Conservation (phyloP, 352 stramenopile genomes). For the Globisporangium splendens region DNA sequence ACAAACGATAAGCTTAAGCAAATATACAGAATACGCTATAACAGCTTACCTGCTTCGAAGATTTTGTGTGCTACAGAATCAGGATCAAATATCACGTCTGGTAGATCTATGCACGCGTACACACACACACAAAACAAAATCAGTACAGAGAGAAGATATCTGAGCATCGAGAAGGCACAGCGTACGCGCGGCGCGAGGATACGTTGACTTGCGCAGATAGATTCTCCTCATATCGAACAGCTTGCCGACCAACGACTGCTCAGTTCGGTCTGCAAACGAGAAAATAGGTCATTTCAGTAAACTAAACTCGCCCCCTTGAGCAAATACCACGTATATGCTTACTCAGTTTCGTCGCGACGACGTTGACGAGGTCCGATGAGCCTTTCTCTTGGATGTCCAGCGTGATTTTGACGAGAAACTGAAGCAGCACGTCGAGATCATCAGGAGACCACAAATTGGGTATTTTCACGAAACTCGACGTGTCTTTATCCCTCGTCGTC, state of each 20-base stretch:
- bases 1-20: background rate
- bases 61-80: conserved; percentile 60
- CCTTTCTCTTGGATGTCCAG: conserved; percentile 51
- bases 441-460: conserved; percentile 51
- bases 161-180: background rate
- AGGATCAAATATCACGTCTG: conserved; percentile 49
- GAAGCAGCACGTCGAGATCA: conserved; percentile 51
- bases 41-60: conserved; percentile 50
- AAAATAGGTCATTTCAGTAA: background rate
- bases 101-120: conserved; percentile 36
- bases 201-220: conserved; percentile 36
- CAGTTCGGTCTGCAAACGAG: conserved; percentile 32
- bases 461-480: conserved; percentile 23
- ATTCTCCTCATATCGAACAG: conserved; percentile 50
- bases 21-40: background rate
- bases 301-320: background rate
- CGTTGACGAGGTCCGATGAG: conserved; percentile 29
- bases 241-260: conserved; percentile 55
- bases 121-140: conserved; percentile 11
- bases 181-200: conserved; percentile 46
- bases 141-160: background rate
- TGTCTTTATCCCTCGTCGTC: conserved; percentile 19
- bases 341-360: conserved; percentile 27
- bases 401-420: conserved; percentile 61
- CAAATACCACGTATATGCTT: background rate